Conservation (phyloP, 78 protist genomes). For the Dictyostelium purpureum region DNA sequence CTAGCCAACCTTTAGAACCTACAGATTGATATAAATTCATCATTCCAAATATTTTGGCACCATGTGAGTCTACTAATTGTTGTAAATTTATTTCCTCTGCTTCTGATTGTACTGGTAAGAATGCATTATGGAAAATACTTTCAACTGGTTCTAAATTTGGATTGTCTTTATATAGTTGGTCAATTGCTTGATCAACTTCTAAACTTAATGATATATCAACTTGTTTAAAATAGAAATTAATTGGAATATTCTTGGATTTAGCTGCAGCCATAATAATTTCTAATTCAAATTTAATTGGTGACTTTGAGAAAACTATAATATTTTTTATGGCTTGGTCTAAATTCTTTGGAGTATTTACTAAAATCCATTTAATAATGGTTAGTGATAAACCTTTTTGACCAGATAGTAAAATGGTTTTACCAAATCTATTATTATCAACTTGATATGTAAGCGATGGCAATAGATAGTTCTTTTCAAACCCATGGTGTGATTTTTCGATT, state of each 20-base stretch:
- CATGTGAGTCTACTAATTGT: neutral
- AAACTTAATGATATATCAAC: neutral
- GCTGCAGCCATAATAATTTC: neutral
- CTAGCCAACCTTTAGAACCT: neutral
- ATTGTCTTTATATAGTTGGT: neutral
- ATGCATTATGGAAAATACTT: neutral
- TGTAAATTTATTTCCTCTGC: neutral
- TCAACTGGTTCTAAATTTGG: neutral
- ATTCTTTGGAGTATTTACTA: neutral
- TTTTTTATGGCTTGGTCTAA: neutral
- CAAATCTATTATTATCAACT: neutral
- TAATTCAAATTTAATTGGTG: neutral
- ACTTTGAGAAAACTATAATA: neutral
- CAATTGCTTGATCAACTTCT: neutral
- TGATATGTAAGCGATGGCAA: neutral
- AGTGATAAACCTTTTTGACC: conserved; percentile 28
- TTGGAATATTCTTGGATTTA: neutral
- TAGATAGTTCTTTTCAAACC: neutral
- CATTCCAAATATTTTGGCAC: conserved; percentile 69
- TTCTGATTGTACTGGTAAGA: neutral
- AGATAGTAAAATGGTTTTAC: conserved; percentile 2
- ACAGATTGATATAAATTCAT: conserved; percentile 26
- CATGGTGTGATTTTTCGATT: neutral
- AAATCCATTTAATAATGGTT: conserved; percentile 2
- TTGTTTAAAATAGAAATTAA: neutral